Conservation (phyloP, 2,329 filamentous ascomycete genomes). For the Epichloe elymi region DNA sequence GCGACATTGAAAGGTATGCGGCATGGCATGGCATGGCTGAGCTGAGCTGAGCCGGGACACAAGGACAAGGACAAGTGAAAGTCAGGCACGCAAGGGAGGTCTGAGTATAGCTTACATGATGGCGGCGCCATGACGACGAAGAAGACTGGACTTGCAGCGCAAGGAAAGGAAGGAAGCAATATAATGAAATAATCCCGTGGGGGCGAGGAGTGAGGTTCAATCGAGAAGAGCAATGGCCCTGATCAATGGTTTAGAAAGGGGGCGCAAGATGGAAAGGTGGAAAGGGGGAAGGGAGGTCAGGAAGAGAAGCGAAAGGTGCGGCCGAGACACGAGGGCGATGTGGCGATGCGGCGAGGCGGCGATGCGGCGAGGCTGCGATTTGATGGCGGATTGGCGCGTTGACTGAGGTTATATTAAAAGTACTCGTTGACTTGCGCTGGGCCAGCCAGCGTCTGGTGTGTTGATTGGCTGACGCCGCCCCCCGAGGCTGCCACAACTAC, state of each 20-base stretch:
- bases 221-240: no score
- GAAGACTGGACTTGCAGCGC: background rate
- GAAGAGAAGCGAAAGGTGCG: background rate
- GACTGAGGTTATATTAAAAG: background rate
- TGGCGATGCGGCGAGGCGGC: conserved; percentile 5
- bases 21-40: background rate
- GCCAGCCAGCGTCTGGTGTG: no score
- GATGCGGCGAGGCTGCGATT: conserved; percentile 9
- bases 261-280: no score
- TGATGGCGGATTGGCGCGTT: background rate
- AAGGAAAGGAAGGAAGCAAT: no score
- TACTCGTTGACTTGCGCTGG: no score
- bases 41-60: background rate
- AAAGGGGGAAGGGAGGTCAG: background rate
- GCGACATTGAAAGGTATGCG: background rate
- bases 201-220: background rate
- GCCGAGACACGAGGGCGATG: conserved; percentile 1
- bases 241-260: no score
- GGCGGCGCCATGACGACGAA: conserved; percentile 15
- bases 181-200: no score
- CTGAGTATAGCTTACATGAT: conserved; percentile 12
- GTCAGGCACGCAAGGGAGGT: conserved; percentile 6
- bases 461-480: no score
- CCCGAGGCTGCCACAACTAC: background rate
- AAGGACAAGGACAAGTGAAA: background rate